Evolutionary conservation across 495 filamentous ascomycete species (phyloP), one percentile per base, ranked within the genome.

Genomic region (Trichoderma orchidacearum): DNA sequence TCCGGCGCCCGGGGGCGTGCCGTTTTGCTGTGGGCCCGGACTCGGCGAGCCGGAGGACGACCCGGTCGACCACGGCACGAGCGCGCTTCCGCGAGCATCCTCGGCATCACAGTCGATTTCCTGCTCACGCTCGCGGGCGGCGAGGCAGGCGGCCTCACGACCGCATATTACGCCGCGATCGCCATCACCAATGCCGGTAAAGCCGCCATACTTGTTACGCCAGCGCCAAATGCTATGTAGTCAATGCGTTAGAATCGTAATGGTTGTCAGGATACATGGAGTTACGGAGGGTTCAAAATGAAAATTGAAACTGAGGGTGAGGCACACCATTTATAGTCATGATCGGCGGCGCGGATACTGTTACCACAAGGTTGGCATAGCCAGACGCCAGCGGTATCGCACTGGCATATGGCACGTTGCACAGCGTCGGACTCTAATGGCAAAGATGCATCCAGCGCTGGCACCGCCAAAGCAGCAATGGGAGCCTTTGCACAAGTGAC

Each of bases 141-240:
- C 87, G 29, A 86, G 79, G 68, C 90, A 96, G 5, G 71, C 63
- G 13, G 71, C 71, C 29, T 81, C 85, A 17, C 86, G 80, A 0
- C 87, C 89, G 65, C 90, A 95, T 60, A 86, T 81, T 3, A 94
- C 87, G 36, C 90, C 89, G 59, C 91, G 84, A 63, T 87, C 81
- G 55, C 90, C 90, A 63, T 94, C 89, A 38, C 89, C 88, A 51
- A 93, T 91, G 15, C 90, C 90, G 1, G 86, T 89, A 30, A 81
- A 84, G 18, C 84, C 82, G 50, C 83, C 82, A 70, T 94, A 96
- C n/a, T 86, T 80, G 23, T 81, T 89, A 18, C 90, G 85, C 90
- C 90, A 95, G 21, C 75, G 81, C 90, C 90, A 95, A 32, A 89
- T 85, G 32, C 86, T 83, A 35, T 31, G 38, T n/a, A n/a, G 11